Conservation (phyloP, 805 yeast genomes). For the Clavispora fructus region DNA sequence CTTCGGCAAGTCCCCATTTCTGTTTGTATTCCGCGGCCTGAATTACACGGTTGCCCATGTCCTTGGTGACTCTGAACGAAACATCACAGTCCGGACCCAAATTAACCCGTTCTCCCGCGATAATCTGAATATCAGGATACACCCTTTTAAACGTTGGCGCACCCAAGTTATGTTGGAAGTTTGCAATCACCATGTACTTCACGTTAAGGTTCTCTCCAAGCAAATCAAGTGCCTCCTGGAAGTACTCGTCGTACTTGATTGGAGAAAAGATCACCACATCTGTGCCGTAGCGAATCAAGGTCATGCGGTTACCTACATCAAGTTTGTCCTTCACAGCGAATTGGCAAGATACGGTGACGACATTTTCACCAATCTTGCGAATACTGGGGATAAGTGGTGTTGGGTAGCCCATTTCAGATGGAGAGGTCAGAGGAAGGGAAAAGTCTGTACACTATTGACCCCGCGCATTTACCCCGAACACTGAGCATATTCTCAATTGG, state of each 20-base stretch:
- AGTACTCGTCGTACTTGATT: constrained; percentile 11
- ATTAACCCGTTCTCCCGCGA: constrained; percentile 6
- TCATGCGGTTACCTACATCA: constrained; percentile 4
- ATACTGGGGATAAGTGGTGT: constrained; percentile 1
- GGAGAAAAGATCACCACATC: constrained; percentile 11
- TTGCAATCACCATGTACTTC: constrained; percentile 10
- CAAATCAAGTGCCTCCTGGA: constrained; percentile 8
- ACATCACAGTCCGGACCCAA: neutral
- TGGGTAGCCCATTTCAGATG: constrained; percentile 1
- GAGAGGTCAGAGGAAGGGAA: no score
- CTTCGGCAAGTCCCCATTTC: constrained; percentile 5
- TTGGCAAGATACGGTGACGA: constrained; percentile 5
- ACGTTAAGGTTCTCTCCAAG: constrained; percentile 7
- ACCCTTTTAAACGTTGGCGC: constrained; percentile 6
- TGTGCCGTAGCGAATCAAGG: constrained; percentile 1
- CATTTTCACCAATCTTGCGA: constrained; percentile 2
- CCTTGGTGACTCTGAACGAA: constrained; percentile 1
- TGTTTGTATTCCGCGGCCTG: constrained; percentile 1
- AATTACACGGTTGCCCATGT: constrained; percentile 5
- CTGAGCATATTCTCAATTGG: no score
- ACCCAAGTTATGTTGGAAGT: constrained; percentile 11
- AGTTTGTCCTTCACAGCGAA: neutral
- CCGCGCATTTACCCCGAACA: no score
- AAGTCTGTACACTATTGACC: no score
- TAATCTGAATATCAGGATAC: constrained; percentile 11